Conservation (phyloP, 139 green algal species). For the Dunaliella primolecta region DNA sequence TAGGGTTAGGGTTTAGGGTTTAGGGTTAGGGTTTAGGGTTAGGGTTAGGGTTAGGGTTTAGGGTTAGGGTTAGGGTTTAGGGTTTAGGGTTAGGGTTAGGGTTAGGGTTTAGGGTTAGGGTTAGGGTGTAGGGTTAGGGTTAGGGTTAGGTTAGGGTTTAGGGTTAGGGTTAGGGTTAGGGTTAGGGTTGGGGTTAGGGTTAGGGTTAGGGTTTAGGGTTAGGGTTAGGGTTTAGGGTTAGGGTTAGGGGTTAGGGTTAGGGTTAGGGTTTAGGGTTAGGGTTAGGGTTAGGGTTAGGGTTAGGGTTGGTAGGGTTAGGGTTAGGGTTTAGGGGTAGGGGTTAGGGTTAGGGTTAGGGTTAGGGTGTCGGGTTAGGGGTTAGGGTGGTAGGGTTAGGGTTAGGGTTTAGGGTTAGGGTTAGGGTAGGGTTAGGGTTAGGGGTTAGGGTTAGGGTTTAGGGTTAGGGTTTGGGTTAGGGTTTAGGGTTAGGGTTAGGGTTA, state of each 20-base stretch:
- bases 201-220: not conserved
- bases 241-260: no score
- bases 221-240: not conserved
- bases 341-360: conserved; percentile 3
- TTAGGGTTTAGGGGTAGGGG: no score
- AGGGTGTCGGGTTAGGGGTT: no score
- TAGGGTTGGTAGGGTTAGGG: no score
- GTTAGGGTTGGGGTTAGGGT: no score
- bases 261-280: conserved; percentile 2
- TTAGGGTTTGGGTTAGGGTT: conserved; percentile 1
- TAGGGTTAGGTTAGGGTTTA: no score
- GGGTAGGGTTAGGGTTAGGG: no score
- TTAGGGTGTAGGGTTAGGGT: not conserved
- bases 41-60: conserved; percentile 3
- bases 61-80: not conserved
- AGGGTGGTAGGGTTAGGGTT: not conserved
- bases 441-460: not conserved
- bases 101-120: not conserved
- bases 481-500: conserved; percentile 3
- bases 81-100: conserved; percentile 2
- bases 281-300: not conserved
- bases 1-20: not conserved
- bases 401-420: not conserved
- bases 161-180: no score
- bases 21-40: not conserved